Conservation (phyloP, 257 asterid genomes). For the Ophiorrhiza pumila region DNA sequence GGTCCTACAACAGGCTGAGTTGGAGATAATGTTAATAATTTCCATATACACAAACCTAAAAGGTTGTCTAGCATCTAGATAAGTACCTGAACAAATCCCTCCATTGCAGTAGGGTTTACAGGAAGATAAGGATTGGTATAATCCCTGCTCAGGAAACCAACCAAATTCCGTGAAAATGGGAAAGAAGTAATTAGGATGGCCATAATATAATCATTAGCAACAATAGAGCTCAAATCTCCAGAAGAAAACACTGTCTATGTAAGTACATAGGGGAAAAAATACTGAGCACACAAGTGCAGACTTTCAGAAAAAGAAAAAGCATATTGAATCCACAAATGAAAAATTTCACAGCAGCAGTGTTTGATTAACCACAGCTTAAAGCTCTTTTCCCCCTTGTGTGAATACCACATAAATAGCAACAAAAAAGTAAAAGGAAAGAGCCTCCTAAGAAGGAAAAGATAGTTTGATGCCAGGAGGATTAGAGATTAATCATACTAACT, state of each 20-base stretch:
- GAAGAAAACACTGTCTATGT: neutral
- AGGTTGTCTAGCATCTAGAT: conserved; percentile 17
- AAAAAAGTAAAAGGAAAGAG: neutral
- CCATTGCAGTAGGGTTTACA: conserved; percentile 77
- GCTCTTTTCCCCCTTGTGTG: neutral
- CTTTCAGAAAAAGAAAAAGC: neutral
- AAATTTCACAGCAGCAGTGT: neutral
- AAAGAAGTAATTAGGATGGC: neutral
- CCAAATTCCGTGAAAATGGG: conserved; percentile 20
- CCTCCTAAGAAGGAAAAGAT: neutral
- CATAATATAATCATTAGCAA: neutral
- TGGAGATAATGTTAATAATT: conserved; percentile 22
- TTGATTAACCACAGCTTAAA: neutral
- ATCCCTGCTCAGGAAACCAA: conserved; percentile 51
- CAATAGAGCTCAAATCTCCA: neutral
- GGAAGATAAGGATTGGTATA: conserved; percentile 86
- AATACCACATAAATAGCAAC: neutral
- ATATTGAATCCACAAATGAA: neutral
- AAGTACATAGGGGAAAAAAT: neutral
- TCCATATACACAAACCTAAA: neutral
- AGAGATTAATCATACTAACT: neutral
- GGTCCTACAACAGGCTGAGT: conserved; percentile 79
- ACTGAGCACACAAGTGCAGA: neutral
- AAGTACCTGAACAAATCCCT: conserved; percentile 62
- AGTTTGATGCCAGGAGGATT: neutral